Conservation (phyloP, 2,329 filamentous ascomycete species). For the Pezicula rhizophila region DNA sequence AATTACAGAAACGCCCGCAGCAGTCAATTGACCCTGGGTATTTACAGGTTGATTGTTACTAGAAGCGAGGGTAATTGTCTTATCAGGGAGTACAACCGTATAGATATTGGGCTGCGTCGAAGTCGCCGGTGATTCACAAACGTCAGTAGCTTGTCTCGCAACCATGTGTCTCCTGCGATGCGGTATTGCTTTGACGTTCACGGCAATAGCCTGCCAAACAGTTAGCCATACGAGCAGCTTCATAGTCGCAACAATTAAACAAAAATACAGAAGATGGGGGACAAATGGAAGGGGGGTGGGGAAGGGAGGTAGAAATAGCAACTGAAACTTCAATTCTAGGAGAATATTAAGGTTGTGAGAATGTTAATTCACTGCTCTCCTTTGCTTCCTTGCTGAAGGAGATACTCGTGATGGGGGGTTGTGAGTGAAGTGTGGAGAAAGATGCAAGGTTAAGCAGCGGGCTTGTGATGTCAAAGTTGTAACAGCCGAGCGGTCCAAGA, state of each 20-base stretch:
- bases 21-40: too few relatives aligned
- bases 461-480: neutral
- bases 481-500: too few relatives aligned
- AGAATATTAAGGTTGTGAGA: neutral
- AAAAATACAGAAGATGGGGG: neutral
- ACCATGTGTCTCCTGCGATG: neutral
- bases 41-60: too few relatives aligned
- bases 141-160: neutral
- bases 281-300: neutral
- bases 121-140: neutral
- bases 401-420: neutral
- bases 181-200: slow-evolving; percentile 2
- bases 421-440: neutral
- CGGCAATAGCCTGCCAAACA: slow-evolving; percentile 5
- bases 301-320: neutral
- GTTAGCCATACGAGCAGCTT: slow-evolving; percentile 5
- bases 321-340: neutral
- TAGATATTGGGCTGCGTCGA: neutral
- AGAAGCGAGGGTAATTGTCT: neutral
- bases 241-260: slow-evolving; percentile 4
- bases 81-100: neutral
- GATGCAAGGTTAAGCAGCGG: neutral
- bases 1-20: too few relatives aligned
- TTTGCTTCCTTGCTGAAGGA: neutral
- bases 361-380: neutral